Percentiles rank a stretch among this genome's conserved stretches.
Evolutionary conservation across 331 rosid species (phyloP).

Genomic region (Phaseolus coccineus): DNA sequence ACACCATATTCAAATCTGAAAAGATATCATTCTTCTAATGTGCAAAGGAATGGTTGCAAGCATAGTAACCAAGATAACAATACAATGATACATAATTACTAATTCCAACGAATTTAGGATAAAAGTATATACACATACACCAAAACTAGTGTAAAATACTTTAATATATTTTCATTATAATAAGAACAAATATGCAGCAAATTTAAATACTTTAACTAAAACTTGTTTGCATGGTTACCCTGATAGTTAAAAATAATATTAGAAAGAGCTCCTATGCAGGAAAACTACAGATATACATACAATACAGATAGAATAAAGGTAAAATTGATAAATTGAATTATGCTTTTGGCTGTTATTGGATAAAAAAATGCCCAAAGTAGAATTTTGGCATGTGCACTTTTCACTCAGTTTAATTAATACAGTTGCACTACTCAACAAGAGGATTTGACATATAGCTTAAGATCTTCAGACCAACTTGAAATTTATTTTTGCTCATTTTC

Average conservation of each 20-base stretch:
- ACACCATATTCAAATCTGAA: too few species aligned
- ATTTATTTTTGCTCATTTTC: neutral
- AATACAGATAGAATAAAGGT: neutral
- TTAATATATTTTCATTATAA: too few species aligned
- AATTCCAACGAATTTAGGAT: too few species aligned
- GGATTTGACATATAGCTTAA: neutral
- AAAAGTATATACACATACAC: too few species aligned
- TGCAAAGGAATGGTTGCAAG: too few species aligned
- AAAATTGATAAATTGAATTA: neutral
- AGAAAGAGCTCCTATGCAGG: too few species aligned
- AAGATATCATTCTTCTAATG: too few species aligned
- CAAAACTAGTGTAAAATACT: too few species aligned
- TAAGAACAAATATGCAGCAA: too few species aligned
- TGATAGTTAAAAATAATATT: neutral
- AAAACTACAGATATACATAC: neutral
- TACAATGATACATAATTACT: too few species aligned
- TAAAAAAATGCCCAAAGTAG: neutral
- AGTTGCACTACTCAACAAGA: neutral
- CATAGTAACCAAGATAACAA: too few species aligned
- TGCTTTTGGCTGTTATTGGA: neutral
- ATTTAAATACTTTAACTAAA: neutral
- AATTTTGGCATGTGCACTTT: neutral
- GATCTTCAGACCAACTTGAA: slow-evolving; percentile 4
- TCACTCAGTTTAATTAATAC: neutral
- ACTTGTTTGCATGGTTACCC: neutral